These are phyloP conservation scores for Scalesia atractyloides DNA, from an alignment of 129 eudicot species.

Conservation along the genomic window DNA sequence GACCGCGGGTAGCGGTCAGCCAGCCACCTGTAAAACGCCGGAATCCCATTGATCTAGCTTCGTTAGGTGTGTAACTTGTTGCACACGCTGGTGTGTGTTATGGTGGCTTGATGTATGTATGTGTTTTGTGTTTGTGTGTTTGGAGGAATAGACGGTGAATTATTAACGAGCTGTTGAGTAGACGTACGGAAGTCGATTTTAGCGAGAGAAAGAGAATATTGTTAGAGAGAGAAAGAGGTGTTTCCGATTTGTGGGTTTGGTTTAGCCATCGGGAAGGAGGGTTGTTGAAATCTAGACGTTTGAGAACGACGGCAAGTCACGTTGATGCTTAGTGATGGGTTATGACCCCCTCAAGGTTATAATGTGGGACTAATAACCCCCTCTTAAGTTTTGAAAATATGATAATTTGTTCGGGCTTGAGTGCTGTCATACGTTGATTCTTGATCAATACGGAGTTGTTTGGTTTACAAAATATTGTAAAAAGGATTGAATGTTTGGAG, in stretches of 20 bases:
- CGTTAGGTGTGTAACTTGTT: slow-evolving; percentile 12
- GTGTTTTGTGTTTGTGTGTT: background rate
- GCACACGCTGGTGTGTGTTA: slow-evolving; percentile 6
- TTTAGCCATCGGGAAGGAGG: slow-evolving; percentile 21
- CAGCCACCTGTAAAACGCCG: slow-evolving; percentile 94
- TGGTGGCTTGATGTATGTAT: background rate
- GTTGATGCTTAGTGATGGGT: background rate
- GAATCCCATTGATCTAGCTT: slow-evolving; percentile 65
- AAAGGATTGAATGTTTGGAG: no score
- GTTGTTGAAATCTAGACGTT: slow-evolving; percentile 19
- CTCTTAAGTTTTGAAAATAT: slow-evolving; percentile 1
- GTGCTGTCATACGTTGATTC: no score
- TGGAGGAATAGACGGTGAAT: background rate
- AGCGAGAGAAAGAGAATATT: no score
- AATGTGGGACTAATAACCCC: background rate
- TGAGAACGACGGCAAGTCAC: slow-evolving; percentile 26
- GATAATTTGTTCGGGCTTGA: background rate
- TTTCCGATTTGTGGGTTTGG: slow-evolving; percentile 25
- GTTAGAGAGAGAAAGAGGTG: slow-evolving; percentile 17
- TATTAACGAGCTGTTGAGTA: slow-evolving; percentile 4
- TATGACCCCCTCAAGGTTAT: slow-evolving; percentile 5
- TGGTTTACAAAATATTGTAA: no score
- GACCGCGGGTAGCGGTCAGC: slow-evolving; percentile 90
- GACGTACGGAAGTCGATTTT: background rate
- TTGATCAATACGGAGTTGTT: no score